Evolutionary conservation across 176 grass and related monocot species (phyloP), one percentile per base, ranked within the genome.

Genomic region (Zizania latifolia): DNA sequence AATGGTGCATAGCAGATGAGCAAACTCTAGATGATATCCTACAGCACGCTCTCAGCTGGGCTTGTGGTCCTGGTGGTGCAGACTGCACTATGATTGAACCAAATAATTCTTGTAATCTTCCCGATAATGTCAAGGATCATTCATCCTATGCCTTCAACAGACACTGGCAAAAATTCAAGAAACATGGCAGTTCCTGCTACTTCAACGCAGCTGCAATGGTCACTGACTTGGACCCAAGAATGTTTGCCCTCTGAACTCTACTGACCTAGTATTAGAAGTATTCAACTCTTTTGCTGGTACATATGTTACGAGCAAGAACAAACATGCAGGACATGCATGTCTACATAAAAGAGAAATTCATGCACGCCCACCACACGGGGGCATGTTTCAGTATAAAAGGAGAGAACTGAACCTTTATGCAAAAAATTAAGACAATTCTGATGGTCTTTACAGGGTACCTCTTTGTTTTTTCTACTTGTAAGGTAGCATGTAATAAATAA

Each of bases 111-210:
- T 96, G 84, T 65, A 90, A 92, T 61, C 78, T 88, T 80, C 75
- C 87, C 26, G 85, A 83, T 76, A 90, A 65, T 53, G 63, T 82
- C 50, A 93, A 64, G 58, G 57, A 90, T 63, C 78, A 88, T 48
- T 78, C 87, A 69, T 88, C 84, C 35, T 88, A 76, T 34, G 65
- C 78, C 54, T 77, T 92, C 71, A 92, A 92, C 67, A 92, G 79
- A 67, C 92, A 86, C 58, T 85, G 84, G 87, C 82, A 88, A 75
- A 96, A 90, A 54, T 88, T 65, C 71, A 96, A 88, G 71, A 89
- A 87, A 38, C 59, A 90, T 39, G 84, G 81, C 78, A 84, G 75
- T 24, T 89, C 89, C 24, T 90, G 86, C 72, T 86, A 89, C 60
- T 90, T 92, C 51, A 75, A 74, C 70, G 86, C 77, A 28, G 78